Base-by-base conservation (phyloP, 768 basidiomycete genomes). In the Pholiota molesta region DNA sequence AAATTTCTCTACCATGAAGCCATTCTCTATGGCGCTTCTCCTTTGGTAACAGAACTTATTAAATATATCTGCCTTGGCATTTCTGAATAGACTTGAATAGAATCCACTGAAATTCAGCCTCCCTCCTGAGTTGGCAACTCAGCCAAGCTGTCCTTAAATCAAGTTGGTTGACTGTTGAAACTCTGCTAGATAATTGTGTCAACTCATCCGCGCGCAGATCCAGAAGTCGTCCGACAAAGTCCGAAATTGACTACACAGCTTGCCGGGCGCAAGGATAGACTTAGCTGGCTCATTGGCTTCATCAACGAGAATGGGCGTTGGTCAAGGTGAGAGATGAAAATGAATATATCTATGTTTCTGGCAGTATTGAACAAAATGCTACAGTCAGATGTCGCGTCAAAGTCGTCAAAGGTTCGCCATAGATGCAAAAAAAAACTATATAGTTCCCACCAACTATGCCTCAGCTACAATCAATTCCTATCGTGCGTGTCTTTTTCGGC, bases 371-470 rank as follows among this genome's bases (percentile, higher is more conserved):
- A 31, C 31, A 7, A 31, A 31, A 6, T 10, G 33, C 14, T 54
- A 40, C 57, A 58, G 45, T 21, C 68, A 96, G 94, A 88, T 97
- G 73, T 90, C 95, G 8, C 93, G 93, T 77, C 74, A 81, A 40
- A 86, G 88, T 62, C 85, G 94, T 19, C 88, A 95, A 67, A 80
- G 81, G 28, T 77, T 98, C 17, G 89, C 87, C 39, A 84, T 82
- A 19, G 91, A 97, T 69, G 94, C 93, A 1, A 95, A 97, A n/a
- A n/a, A 75, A 94, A 92, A 68, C 79, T 97, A 17, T 89, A 89
- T 63, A 91, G 93, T 2, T 88, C 85, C 5, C 86, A 89, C 62
- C 88, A 91, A 42, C 77, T 97, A 23, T 97, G 96, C 96, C 62
- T 84, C n/a, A 77, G 78, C 65, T 83, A 92, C 69, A 91, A 91